Conservation (phyloP, 331 rosid genomes). For the Ulmus americana region DNA sequence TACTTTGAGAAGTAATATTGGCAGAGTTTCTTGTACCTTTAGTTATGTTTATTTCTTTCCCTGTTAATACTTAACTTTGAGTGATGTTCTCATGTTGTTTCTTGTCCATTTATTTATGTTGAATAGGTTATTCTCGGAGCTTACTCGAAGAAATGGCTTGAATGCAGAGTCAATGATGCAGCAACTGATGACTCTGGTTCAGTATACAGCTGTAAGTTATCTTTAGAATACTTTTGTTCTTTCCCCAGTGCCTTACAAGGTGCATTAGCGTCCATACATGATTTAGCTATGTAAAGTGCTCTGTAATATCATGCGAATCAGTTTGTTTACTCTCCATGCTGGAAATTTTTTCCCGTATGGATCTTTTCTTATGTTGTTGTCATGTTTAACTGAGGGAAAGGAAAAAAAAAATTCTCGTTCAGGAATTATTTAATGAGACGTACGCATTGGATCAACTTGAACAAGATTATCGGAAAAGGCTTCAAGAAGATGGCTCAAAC, state of each 20-base stretch:
- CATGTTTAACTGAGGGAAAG: slow-evolving; percentile 22
- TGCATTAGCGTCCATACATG: not conserved
- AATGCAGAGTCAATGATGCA: slow-evolving; percentile 62
- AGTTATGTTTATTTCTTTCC: slow-evolving; percentile 7
- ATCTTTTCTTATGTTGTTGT: not conserved
- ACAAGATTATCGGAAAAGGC: slow-evolving; percentile 59
- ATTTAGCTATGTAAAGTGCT: not conserved
- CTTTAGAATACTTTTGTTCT: no score
- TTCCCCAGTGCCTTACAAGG: not conserved
- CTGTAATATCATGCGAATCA: not conserved
- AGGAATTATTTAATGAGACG: slow-evolving; percentile 75
- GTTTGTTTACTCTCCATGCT: not conserved
- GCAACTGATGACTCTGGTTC: slow-evolving; percentile 65
- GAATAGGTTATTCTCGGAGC: slow-evolving; percentile 53
- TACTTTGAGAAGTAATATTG: slow-evolving; percentile 61
- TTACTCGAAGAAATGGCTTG: slow-evolving; percentile 50
- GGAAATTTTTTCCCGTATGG: no score
- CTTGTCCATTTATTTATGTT: slow-evolving; percentile 22
- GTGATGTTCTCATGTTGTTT: slow-evolving; percentile 17
- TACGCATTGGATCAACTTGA: slow-evolving; percentile 69
- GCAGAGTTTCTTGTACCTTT: slow-evolving; percentile 16
- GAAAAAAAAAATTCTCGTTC: slow-evolving; percentile 23
- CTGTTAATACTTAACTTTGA: not conserved
- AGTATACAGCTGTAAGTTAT: slow-evolving; percentile 68
- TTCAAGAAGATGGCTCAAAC: slow-evolving; percentile 61